A percentile compares a stretch with the other conserved stretches of the same genome.
Evolutionary conservation across 345 rosid genomes (phyloP).

Genomic region (Lepidium didymum): DNA sequence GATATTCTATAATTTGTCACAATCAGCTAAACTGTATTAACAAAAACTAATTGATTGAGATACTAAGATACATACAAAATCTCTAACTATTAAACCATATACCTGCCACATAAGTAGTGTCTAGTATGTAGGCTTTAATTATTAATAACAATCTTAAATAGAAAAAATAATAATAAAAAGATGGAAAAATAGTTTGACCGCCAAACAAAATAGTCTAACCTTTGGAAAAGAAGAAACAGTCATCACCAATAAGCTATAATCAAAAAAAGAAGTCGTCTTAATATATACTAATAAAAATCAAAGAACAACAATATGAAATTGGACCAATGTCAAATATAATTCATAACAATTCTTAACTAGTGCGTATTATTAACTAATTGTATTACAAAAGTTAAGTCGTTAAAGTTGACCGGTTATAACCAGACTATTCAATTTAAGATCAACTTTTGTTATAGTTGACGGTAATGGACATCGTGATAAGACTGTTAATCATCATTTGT

Average conservation of each 20-base stretch:
- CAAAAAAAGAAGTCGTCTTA: background rate
- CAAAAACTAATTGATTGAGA: background rate
- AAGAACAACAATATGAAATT: conserved; percentile 10
- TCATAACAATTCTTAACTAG: background rate
- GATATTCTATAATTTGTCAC: background rate
- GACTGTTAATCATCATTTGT: too few species aligned
- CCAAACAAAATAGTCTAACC: background rate
- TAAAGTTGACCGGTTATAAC: conserved; percentile 11
- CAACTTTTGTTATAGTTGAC: background rate
- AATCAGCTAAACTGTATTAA: background rate
- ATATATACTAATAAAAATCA: background rate
- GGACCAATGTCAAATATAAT: background rate
- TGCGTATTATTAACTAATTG: conserved; percentile 5
- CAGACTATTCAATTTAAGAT: background rate
- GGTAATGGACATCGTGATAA: background rate
- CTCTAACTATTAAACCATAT: background rate
- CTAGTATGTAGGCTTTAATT: background rate
- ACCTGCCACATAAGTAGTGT: background rate
- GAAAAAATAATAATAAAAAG: background rate
- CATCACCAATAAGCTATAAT: background rate
- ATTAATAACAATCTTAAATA: background rate
- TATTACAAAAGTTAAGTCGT: conserved; percentile 7
- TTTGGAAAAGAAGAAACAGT: background rate
- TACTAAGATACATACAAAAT: background rate
- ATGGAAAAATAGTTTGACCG: conserved; percentile 9